Evolutionary conservation across 331 rosid species (phyloP), one percentile per base, ranked within the genome.

Genomic region (Pyracantha coccinea): DNA sequence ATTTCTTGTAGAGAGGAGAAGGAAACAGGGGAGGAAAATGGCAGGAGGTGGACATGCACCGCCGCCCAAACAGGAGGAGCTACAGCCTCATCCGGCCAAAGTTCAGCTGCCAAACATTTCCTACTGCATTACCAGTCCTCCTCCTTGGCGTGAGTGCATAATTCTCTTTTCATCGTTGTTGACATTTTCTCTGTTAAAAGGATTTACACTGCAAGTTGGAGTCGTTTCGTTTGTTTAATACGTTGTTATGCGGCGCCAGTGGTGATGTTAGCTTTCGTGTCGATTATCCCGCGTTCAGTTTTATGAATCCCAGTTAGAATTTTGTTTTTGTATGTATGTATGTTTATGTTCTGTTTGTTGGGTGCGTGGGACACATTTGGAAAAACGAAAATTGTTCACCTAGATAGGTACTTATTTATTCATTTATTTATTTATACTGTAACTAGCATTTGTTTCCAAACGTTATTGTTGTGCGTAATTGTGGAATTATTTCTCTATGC

Each of bases 51-150:
- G 89, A 63, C 81, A 74, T 50, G 98, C 93, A 23, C 97, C 98
- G 13, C 95, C 78, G 62, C 98, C 95, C 0, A 94, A 94, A 73
- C 98, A 84, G 80, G 98, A 91, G 67, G 98, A 94, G 79, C 88
- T 81, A 28, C 93, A 79, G 82, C 98, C 98, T 52, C 98, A 94
- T 83, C 97, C 97, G 16, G 90, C 75, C 20, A 91, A 66, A 83
- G 98, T 91, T 83, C 97, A 91, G 79, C 74, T 94, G n/a, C 92
- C 98, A 55, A 74, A 75, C 81, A 64, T 94, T 76, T 91, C 91
- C 77, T 94, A 82, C 80, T 94, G 98, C 96, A 90, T 91, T 72
- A 91, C 95, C 12, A 94, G 98, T 84, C 96, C 97, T 87, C 98
- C 98, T 80, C 96, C 97, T 4, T 94, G 98, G 98, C 98, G 98